These are phyloP conservation scores for Rhizophagus sp. DNA, from an alignment of 192 early-diverging fungal species.

Conservation along the genomic window DNA sequence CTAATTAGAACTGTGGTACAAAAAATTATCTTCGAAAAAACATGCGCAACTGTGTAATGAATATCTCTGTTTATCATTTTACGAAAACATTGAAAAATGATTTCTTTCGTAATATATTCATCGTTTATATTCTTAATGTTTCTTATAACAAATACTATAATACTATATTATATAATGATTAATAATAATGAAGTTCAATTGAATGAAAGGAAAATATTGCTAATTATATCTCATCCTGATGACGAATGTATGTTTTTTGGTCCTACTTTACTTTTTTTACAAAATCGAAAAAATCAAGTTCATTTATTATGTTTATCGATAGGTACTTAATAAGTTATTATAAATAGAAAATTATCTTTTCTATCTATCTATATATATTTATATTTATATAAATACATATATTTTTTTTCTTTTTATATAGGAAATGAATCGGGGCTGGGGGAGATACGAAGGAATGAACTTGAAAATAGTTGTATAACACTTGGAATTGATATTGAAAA, in stretches of 20 bases:
- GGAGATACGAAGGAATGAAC: slow-evolving; percentile 57
- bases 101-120: not conserved
- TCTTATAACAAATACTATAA: not conserved
- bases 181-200: not conserved
- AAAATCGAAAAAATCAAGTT: slow-evolving; percentile 54
- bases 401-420: slow-evolving; percentile 26
- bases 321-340: slow-evolving; percentile 49
- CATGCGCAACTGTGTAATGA: no score
- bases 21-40: no score
- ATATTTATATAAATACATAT: not conserved
- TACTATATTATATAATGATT: not conserved
- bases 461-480: slow-evolving; percentile 57
- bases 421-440: slow-evolving; percentile 76
- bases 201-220: slow-evolving; percentile 45
- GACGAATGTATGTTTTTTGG: slow-evolving; percentile 99
- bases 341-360: not conserved
- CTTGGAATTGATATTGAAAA: slow-evolving; percentile 55
- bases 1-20: no score
- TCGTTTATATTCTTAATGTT: not conserved
- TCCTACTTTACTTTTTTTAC: slow-evolving; percentile 67
- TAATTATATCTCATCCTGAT: slow-evolving; percentile 92
- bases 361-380: not conserved
- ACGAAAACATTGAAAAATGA: not conserved
- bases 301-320: slow-evolving; percentile 82
- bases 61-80: no score